Evolutionary conservation across 306 rosid genomes (phyloP), one percentile per base, ranked within the genome.

Genomic region (Prunus fruticosa): DNA sequence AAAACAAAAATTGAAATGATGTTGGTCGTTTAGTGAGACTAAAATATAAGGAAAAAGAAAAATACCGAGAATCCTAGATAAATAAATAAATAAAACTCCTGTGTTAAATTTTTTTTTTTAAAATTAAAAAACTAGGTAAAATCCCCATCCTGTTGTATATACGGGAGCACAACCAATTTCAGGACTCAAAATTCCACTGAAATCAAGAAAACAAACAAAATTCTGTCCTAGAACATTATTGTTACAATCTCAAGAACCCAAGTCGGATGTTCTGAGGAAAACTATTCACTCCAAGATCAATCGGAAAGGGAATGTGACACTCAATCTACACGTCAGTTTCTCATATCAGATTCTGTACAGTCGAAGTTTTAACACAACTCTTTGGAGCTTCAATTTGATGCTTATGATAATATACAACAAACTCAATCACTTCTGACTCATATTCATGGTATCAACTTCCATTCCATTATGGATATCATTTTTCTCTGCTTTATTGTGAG

Each of bases 281-380:
- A 76, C 64, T 65, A 56, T 50, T 76, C 60, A 5, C 81, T 54
- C 77, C 77, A 27, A 20, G 22, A 72, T 14, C 12, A 79, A 22
- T 9, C 11, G 67, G 74, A 64, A 67, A 65, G 64, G 34, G 67
- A 54, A 80, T 57, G 52, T 46, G 53, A 67, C 79, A 85, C 80
- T 77, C 81, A 70, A 61, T 62, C 70, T 81, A 61, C 72, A 67
- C 19, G 83, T 87, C 78, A 69, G 76, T 80, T 64, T 67, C 82
- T 77, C 62, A 77, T 67, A 67, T 83, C 70, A 45, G 77, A 84
- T 65, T 83, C 57, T 93, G 47, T 89, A 88, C 93, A 88, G 67
- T 80, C 78, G 82, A 20, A 76, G 83, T 74, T 19, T 61, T 68
- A 70, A 77, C 73, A 79, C 72, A 65, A 72, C 80, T 54, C 82